phyloP scores from a whole-genome alignment of 495 filamentous ascomycete species.

The Talaromyces thailandensis region DNA sequence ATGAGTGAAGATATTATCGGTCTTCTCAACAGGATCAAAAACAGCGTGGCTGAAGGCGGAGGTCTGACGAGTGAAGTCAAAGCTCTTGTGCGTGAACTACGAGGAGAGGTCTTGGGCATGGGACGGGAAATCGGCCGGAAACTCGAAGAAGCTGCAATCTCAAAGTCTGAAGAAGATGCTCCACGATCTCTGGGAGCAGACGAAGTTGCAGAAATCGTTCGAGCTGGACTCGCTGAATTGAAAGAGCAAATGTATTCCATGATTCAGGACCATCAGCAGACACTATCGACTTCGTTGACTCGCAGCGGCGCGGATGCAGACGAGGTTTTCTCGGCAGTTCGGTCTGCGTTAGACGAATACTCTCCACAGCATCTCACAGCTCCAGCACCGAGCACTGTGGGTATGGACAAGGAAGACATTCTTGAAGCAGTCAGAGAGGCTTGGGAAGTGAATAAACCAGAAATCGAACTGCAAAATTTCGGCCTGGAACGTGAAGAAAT shows the following conservation, averaged over 20 bases:
- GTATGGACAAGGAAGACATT: conserved; percentile 67
- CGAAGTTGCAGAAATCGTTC: conserved; percentile 68
- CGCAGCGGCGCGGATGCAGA: conserved; percentile 55
- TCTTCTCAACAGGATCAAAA: conserved; percentile 74
- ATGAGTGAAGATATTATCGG: conserved; percentile 62
- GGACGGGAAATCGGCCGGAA: conserved; percentile 77
- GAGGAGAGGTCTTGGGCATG: conserved; percentile 91
- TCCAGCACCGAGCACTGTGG: conserved; percentile 21
- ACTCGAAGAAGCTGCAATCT: conserved; percentile 56
- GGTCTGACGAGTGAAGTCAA: conserved; percentile 86
- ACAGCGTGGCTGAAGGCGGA: conserved; percentile 75
- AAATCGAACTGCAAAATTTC: conserved; percentile 82
- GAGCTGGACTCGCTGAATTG: conserved; percentile 70
- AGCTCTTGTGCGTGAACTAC: conserved; percentile 74
- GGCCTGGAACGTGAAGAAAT: conserved; percentile 85
- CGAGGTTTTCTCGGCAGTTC: conserved; percentile 73
- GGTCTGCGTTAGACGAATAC: conserved; percentile 63
- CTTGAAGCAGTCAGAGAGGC: conserved; percentile 77
- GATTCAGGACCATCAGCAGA: conserved; percentile 63
- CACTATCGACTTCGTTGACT: conserved; percentile 46
- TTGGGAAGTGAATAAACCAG: conserved; percentile 85
- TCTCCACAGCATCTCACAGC: conserved; percentile 29
- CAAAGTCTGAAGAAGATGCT: conserved; percentile 33
- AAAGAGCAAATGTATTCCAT: conserved; percentile 69
- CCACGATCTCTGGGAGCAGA: conserved; percentile 45